Conservation (phyloP, 2,329 filamentous ascomycete species). For the Thielaviopsis populi region DNA sequence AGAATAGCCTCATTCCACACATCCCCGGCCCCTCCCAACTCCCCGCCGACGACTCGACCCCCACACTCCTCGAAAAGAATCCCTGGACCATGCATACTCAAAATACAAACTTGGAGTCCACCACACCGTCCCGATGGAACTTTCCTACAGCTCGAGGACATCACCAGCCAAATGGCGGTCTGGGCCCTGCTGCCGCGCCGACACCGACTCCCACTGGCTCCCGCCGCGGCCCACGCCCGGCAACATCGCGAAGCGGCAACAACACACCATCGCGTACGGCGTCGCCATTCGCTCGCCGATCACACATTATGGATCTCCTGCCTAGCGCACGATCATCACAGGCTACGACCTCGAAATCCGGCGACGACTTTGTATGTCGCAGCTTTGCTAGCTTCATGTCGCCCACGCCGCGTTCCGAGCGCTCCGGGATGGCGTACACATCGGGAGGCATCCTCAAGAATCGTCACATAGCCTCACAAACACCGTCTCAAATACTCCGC, state of each 20-base stretch:
- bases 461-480: neutral
- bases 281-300: neutral
- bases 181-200: neutral
- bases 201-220: neutral
- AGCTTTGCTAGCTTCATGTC: constrained; percentile 16
- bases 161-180: neutral
- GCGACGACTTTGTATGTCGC: constrained; percentile 14
- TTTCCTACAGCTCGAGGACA: neutral
- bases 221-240: neutral
- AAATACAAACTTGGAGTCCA: neutral
- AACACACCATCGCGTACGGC: neutral
- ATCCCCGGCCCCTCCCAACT: constrained; percentile 16
- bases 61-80: constrained; percentile 9
- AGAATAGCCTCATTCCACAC: constrained; percentile 3
- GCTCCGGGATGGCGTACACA: neutral
- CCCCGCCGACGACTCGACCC: constrained; percentile 11
- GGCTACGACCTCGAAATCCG: neutral
- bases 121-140: constrained; percentile 1
- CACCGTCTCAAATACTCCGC: neutral
- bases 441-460: constrained; percentile 12
- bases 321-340: constrained; percentile 6
- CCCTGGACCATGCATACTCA: constrained; percentile 12
- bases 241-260: neutral
- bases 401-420: neutral
- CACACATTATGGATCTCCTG: constrained; percentile 14